phyloP scores from a whole-genome alignment of 805 yeast species.

The Geotrichum ghanense region DNA sequence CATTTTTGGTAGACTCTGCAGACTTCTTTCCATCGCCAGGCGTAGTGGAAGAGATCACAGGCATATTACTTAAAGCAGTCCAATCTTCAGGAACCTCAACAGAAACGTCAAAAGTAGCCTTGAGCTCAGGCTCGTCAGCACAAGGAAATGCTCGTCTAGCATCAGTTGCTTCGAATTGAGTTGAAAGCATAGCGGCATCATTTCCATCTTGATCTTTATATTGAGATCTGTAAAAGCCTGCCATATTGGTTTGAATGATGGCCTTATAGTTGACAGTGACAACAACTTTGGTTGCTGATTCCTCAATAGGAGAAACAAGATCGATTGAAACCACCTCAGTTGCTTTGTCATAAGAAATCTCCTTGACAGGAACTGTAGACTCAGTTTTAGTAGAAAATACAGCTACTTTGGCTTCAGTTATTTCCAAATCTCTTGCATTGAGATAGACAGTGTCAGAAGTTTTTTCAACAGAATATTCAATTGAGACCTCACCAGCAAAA shows the following conservation, averaged over 20 bases:
- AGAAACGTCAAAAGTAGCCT: constrained; percentile 58
- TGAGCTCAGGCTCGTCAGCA: constrained; percentile 73
- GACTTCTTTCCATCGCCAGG: constrained; percentile 32
- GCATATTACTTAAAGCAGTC: constrained; percentile 29
- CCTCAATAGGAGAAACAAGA: constrained; percentile 30
- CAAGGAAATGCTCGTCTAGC: constrained; percentile 83
- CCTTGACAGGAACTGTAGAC: constrained; percentile 20
- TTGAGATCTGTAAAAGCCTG: constrained; percentile 67
- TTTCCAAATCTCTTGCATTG: constrained; percentile 38
- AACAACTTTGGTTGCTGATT: constrained; percentile 30
- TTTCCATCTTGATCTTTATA: constrained; percentile 49
- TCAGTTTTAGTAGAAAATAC: constrained; percentile 15
- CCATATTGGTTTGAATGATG: constrained; percentile 64
- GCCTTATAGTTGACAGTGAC: constrained; percentile 48
- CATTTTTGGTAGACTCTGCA: constrained; percentile 54
- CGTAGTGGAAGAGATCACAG: constrained; percentile 58
- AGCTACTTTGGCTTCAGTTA: constrained; percentile 28
- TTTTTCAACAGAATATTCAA: constrained; percentile 35
- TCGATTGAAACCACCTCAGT: constrained; percentile 50
- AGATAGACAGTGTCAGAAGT: constrained; percentile 43
- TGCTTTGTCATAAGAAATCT: constrained; percentile 29
- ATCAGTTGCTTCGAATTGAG: constrained; percentile 82
- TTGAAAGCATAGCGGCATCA: constrained; percentile 60
- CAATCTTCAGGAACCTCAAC: constrained; percentile 33
- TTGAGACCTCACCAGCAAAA: constrained; percentile 24